phyloP scores from a whole-genome alignment of 139 green algal species.

The Chlorella sp. region DNA sequence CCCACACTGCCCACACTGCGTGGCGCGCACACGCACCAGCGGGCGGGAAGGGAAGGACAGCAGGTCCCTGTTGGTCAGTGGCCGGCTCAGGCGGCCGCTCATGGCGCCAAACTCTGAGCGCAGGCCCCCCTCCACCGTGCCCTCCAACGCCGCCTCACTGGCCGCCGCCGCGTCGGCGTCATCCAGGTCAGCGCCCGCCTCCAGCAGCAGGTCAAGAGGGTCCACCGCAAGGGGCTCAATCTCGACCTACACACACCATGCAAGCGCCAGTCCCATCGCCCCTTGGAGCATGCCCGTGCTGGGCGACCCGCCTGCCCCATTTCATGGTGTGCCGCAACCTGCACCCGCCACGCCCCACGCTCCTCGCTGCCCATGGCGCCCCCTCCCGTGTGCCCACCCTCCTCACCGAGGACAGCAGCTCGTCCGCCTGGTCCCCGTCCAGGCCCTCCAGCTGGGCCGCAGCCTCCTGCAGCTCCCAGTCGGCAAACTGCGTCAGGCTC shows the following conservation, averaged over 20 bases:
- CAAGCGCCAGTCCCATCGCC: too few relatives aligned
- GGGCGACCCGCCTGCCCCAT: too few relatives aligned
- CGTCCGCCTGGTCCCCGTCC: constrained; percentile 12
- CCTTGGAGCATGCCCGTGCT: too few relatives aligned
- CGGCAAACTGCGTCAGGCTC: constrained; percentile 37
- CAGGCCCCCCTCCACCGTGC: not conserved
- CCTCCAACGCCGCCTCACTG: too few relatives aligned
- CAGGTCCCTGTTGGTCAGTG: not conserved
- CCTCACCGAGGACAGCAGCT: not conserved
- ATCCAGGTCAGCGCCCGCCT: constrained; percentile 2
- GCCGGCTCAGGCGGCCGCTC: not conserved
- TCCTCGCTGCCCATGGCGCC: not conserved
- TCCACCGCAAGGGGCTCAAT: constrained; percentile 15
- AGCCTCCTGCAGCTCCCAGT: constrained; percentile 32
- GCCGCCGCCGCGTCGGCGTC: not conserved
- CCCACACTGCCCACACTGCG: too few relatives aligned
- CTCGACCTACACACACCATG: too few relatives aligned
- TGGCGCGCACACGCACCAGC: not conserved
- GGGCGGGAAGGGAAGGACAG: constrained; percentile 1
- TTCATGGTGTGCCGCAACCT: too few relatives aligned
- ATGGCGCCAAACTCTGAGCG: not conserved
- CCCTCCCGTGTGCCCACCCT: too few relatives aligned
- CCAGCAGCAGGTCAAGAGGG: constrained; percentile 17
- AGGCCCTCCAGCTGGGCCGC: constrained; percentile 11
- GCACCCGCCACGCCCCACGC: too few relatives aligned